These are phyloP conservation scores for Populus simonii DNA, from an alignment of 345 rosid species.

Conservation along the genomic window DNA sequence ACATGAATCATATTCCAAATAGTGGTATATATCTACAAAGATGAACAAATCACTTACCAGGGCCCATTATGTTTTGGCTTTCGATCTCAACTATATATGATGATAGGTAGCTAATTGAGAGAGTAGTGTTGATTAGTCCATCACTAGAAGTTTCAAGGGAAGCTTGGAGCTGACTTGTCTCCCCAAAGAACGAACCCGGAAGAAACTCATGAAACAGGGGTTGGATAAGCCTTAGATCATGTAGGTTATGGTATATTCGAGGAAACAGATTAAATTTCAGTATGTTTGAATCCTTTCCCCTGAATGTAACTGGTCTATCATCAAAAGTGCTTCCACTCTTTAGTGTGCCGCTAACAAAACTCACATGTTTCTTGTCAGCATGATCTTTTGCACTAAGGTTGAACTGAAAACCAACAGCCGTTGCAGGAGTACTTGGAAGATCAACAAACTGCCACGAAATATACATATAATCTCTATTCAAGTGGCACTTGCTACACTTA, in stretches of 20 bases:
- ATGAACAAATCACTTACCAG: constrained; percentile 54
- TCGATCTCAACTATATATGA: constrained; percentile 77
- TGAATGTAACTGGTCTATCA: constrained; percentile 71
- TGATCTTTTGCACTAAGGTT: constrained; percentile 58
- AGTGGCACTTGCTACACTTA: constrained; percentile 60
- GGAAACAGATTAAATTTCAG: constrained; percentile 87
- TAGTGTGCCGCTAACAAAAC: constrained; percentile 71
- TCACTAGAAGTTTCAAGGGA: constrained; percentile 59
- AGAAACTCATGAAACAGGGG: constrained; percentile 86
- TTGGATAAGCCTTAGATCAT: constrained; percentile 74
- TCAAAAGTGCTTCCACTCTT: constrained; percentile 61
- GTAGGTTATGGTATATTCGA: constrained; percentile 55
- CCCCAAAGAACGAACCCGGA: constrained; percentile 65
- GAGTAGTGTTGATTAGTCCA: constrained; percentile 77
- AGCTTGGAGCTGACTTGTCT: constrained; percentile 59
- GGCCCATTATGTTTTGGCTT: constrained; percentile 65
- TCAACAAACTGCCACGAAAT: constrained; percentile 91
- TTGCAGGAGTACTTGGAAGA: constrained; percentile 71
- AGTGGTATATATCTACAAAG: not conserved
- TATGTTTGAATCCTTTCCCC: constrained; percentile 62
- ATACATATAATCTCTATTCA: constrained; percentile 51
- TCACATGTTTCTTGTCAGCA: constrained; percentile 50
- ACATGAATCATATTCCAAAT: not conserved
- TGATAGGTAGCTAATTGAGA: constrained; percentile 76
- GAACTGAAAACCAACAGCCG: constrained; percentile 87